Conservation (phyloP, 768 basidiomycete species). For the Mycena galopus region DNA sequence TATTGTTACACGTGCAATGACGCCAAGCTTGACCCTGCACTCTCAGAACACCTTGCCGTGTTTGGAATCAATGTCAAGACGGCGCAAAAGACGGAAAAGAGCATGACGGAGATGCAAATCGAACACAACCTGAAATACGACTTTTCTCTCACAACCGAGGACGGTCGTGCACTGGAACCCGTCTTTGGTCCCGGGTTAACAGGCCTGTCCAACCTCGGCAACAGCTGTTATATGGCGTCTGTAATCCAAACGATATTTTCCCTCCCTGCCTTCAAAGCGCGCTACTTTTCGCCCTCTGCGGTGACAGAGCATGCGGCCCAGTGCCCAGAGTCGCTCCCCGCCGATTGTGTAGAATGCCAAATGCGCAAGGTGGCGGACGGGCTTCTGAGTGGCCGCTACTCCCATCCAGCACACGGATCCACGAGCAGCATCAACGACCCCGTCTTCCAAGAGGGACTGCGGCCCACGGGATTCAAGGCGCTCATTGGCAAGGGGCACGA, state of each 20-base stretch:
- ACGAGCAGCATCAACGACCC: constrained; percentile 53
- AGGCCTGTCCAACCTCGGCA: constrained; percentile 92
- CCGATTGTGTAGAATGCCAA: constrained; percentile 94
- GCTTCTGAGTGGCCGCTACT: constrained; percentile 92
- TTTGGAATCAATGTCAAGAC: constrained; percentile 91
- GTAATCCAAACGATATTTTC: constrained; percentile 90
- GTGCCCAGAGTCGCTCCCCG: constrained; percentile 79
- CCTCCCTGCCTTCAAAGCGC: constrained; percentile 78
- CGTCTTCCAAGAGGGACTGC: constrained; percentile 87
- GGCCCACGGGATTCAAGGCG: constrained; percentile 87
- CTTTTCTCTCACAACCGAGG: constrained; percentile 89
- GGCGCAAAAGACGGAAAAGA: constrained; percentile 94
- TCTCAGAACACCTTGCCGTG: constrained; percentile 72
- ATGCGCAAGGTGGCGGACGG: constrained; percentile 94
- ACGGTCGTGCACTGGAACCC: constrained; percentile 89
- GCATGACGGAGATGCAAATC: constrained; percentile 97
- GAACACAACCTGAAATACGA: constrained; percentile 97
- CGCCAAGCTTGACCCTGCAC: constrained; percentile 61
- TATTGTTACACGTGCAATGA: constrained; percentile 93
- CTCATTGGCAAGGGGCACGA: constrained; percentile 93
- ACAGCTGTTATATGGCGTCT: constrained; percentile 99
- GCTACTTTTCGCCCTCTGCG: constrained; percentile 65
- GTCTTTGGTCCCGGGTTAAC: constrained; percentile 92
- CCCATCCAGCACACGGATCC: constrained; percentile 64
- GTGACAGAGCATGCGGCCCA: constrained; percentile 62